These are phyloP conservation scores for Vitellaria paradoxa DNA, from an alignment of 179 eudicot species.

Conservation along the genomic window DNA sequence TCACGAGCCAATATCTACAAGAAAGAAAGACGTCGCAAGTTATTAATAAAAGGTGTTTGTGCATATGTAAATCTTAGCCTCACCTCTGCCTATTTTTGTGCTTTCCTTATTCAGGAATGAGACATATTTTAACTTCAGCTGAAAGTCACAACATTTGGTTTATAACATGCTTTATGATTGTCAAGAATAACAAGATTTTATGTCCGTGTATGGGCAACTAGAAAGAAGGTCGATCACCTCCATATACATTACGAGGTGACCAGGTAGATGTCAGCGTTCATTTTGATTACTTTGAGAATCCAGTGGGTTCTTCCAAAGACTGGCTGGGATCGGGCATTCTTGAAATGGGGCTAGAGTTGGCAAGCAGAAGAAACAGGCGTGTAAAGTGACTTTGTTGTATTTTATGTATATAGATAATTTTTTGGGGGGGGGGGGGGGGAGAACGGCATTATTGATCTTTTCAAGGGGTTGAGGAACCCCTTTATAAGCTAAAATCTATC, in stretches of 20 bases:
- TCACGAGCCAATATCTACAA: conserved; percentile 92
- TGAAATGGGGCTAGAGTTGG: neutral
- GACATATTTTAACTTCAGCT: neutral
- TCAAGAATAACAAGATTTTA: neutral
- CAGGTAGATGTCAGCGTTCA: neutral
- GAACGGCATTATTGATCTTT: neutral
- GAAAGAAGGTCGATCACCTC: neutral
- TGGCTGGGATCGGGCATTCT: neutral
- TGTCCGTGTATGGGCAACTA: neutral
- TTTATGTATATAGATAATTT: neutral
- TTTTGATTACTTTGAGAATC: neutral
- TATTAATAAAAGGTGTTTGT: neutral
- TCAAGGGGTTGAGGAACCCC: neutral
- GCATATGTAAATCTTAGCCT: neutral
- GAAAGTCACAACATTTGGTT: neutral
- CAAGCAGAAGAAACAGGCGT: neutral
- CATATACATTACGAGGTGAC: neutral
- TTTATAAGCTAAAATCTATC: neutral
- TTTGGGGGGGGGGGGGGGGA: too few species aligned
- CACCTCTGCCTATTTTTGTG: neutral
- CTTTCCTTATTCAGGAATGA: neutral
- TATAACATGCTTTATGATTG: neutral
- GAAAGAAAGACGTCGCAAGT: neutral
- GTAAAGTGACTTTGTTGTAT: neutral
- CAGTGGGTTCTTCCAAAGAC: neutral